Evolutionary conservation across 257 asterid genomes (phyloP).

Genomic region (Paraleonurus japonicus): DNA sequence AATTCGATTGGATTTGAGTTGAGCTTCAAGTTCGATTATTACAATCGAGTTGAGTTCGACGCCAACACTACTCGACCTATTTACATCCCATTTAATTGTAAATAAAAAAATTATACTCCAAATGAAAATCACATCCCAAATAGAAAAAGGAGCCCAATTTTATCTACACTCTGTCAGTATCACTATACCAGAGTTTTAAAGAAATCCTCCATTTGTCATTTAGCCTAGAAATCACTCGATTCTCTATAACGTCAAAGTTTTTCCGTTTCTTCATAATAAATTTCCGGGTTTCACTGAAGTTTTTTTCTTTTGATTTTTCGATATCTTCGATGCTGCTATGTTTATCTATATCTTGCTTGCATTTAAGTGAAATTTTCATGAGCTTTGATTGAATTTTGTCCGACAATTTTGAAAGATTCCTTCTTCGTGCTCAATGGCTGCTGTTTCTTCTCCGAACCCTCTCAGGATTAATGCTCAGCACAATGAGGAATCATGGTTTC

Average conservation of each 20-base stretch:
- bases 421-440: conserved; percentile 43
- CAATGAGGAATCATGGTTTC: conserved; percentile 35
- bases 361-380: neutral
- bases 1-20: too few species aligned
- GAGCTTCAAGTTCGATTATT: too few species aligned
- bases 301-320: neutral
- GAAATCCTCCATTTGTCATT: conserved; percentile 16
- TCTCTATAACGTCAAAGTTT: neutral
- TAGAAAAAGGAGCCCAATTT: neutral
- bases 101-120: too few species aligned
- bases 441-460: conserved; percentile 42
- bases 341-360: neutral
- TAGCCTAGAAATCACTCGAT: conserved; percentile 15
- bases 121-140: too few species aligned
- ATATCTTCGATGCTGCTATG: neutral
- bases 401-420: neutral
- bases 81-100: too few species aligned
- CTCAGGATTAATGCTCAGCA: conserved; percentile 36
- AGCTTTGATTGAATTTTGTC: neutral
- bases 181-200: neutral
- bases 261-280: neutral
- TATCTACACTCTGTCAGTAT: neutral
- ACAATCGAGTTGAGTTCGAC: too few species aligned
- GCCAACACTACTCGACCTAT: too few species aligned
- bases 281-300: conserved; percentile 11